phyloP scores from a whole-genome alignment of 1,284 basidiomycete genomes.

The Ustilago sp. region DNA sequence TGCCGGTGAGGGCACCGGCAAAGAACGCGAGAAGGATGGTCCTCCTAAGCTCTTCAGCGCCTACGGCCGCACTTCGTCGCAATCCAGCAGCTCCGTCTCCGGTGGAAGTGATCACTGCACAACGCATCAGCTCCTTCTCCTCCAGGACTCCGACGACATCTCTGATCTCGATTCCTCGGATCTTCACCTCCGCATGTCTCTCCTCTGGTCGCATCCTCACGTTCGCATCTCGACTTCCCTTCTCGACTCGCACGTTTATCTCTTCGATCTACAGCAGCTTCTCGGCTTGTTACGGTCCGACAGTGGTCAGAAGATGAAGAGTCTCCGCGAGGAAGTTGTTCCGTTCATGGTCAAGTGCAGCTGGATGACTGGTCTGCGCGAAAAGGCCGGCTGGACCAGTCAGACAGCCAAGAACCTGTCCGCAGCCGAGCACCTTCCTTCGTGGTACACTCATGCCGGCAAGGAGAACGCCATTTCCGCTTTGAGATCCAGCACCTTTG shows the following conservation, averaged over 20 bases:
- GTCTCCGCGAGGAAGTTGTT: constrained; percentile 62
- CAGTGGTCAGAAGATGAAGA: constrained; percentile 57
- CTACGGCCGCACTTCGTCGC: constrained; percentile 38
- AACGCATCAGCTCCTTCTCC: constrained; percentile 52
- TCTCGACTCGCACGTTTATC: constrained; percentile 65
- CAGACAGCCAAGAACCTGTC: constrained; percentile 11
- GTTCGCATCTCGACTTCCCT: constrained; percentile 59
- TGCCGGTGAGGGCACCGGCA: constrained; percentile 63
- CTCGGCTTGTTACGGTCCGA: constrained; percentile 55
- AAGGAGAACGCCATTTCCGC: constrained; percentile 20
- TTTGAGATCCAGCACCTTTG: constrained; percentile 41
- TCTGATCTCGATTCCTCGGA: constrained; percentile 58
- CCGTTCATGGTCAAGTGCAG: constrained; percentile 65
- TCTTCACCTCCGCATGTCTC: constrained; percentile 60
- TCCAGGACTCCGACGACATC: constrained; percentile 60
- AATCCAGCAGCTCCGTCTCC: constrained; percentile 30
- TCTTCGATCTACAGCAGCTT: constrained; percentile 55
- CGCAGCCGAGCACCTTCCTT: constrained; percentile 9
- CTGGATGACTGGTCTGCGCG: constrained; percentile 61
- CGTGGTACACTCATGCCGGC: constrained; percentile 20
- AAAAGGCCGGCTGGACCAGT: constrained; percentile 61
- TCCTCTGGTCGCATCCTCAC: constrained; percentile 59
- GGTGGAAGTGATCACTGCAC: constrained; percentile 27
- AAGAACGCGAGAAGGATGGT: constrained; percentile 66
- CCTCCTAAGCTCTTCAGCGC: constrained; percentile 62